Evolutionary conservation across 345 rosid genomes (phyloP), one percentile per base, ranked within the genome.

Genomic region (Acer campestre): DNA sequence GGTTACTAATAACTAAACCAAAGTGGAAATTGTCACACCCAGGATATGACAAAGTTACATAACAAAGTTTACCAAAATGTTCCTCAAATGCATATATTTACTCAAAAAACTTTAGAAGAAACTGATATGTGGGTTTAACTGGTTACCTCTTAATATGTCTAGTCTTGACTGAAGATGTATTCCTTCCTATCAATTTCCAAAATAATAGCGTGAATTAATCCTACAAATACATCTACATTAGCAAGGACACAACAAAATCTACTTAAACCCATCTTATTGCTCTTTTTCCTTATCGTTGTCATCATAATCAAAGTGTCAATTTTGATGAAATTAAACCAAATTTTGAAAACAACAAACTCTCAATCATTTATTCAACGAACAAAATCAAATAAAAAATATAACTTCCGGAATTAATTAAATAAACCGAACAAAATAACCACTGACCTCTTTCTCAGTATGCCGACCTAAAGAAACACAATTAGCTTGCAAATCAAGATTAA

Each of bases 131-230:
- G 63, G 22, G 44, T 62, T 72, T 3, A 51, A 23, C 49, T 2
- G 0, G 35, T 9, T 83, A 93, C 97, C 95, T 86, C 80, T 85
- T 75, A 89, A 92, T 25, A 82, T 78, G 68, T 93, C 98, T 55
- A 92, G 82, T 71, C 82, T 90, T 59, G 93, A 89, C 71, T 88
- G 93, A 75, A 93, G 87, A 40, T 71, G 87, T 62, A 84, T 79
- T 16, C 89, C 88, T 80, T 86, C 95, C 98, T 95, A 75, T 48
- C 49, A 66, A 77, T 16, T 58, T 44, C 44, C 11, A 35, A 68
- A 74, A 62, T 20, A 8, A 10, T 38, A 23, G 68, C 29, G 29
- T 2, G 10, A 73, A 7, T n/a, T 16, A 42, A 75, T 42, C 13
- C 10, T 56, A 64, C 4, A 75, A 7, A 67, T 18, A 58, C 59